Conservation (phyloP, 1,284 basidiomycete species). For the Ceratobasidium sp. region DNA sequence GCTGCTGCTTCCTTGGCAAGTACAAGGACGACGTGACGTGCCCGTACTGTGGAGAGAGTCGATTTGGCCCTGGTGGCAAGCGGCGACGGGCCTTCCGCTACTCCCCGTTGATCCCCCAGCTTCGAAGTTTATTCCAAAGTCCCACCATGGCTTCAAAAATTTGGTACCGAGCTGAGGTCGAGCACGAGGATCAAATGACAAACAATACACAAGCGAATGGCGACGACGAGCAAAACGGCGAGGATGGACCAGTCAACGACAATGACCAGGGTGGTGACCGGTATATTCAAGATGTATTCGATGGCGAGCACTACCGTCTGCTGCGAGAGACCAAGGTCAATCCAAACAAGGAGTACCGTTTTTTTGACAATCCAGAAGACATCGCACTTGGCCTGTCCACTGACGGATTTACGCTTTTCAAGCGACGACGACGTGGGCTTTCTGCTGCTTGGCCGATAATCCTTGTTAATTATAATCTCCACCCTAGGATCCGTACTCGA, state of each 20-base stretch:
- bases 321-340: conserved; percentile 40
- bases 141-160: neutral
- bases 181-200: too few species aligned
- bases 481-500: conserved; percentile 28
- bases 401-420: conserved; percentile 54
- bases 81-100: neutral
- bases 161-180: neutral
- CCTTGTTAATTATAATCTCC: conserved; percentile 40
- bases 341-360: conserved; percentile 43
- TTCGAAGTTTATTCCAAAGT: neutral
- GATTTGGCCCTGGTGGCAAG: neutral
- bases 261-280: too few species aligned
- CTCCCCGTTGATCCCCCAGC: conserved; percentile 1
- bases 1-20: conserved; percentile 15
- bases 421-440: conserved; percentile 44
- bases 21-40: neutral
- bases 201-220: too few species aligned
- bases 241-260: too few species aligned
- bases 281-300: conserved; percentile 44
- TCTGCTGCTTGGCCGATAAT: conserved; percentile 46
- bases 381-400: conserved; percentile 49
- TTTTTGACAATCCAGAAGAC: conserved; percentile 46
- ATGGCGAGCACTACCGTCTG: conserved; percentile 20
- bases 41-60: neutral
- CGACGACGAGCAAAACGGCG: too few species aligned